Percentiles rank a stretch among this genome's conserved stretches.
phyloP scores from a whole-genome alignment of 768 basidiomycete species.

The Scleroderma bovista region DNA sequence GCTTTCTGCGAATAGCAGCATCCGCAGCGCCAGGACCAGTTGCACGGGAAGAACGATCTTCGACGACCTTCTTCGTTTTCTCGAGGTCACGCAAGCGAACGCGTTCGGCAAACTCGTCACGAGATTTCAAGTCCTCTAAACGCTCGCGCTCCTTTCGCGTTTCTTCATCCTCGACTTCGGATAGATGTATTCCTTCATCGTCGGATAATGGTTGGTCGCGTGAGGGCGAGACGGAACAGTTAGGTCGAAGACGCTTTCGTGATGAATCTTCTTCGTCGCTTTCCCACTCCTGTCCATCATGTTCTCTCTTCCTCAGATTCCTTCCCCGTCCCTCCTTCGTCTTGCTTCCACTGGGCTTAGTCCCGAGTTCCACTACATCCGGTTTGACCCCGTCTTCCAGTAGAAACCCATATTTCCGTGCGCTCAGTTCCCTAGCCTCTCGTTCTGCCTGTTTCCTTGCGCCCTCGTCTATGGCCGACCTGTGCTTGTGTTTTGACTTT shows the following conservation, averaged over 20 bases:
- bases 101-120: conserved; percentile 92
- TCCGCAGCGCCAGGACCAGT: conserved; percentile 69
- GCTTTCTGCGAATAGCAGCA: conserved; percentile 69
- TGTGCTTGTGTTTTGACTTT: conserved; percentile 65
- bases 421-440: conserved; percentile 60
- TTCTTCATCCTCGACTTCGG: conserved; percentile 77
- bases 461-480: conserved; percentile 33
- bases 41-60: conserved; percentile 81
- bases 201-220: conserved; percentile 20
- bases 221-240: conserved; percentile 28
- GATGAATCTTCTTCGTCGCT: conserved; percentile 82
- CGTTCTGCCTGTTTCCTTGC: conserved; percentile 67
- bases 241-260: conserved; percentile 56
- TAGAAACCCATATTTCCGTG: conserved; percentile 74
- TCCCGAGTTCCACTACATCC: conserved; percentile 34
- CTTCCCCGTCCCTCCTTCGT: conserved; percentile 54
- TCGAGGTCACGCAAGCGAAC: conserved; percentile 78
- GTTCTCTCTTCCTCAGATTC: conserved; percentile 74
- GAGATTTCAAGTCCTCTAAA: conserved; percentile 71
- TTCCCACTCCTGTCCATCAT: conserved; percentile 81
- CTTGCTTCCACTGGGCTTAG: conserved; percentile 18
- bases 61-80: conserved; percentile 84
- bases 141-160: conserved; percentile 67
- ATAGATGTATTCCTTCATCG: conserved; percentile 39
- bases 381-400: conserved; percentile 68